A percentile compares a stretch with the other conserved stretches of the same genome.
phyloP scores from a whole-genome alignment of 805 yeast genomes.

The Ogataea thermomethanolica region DNA sequence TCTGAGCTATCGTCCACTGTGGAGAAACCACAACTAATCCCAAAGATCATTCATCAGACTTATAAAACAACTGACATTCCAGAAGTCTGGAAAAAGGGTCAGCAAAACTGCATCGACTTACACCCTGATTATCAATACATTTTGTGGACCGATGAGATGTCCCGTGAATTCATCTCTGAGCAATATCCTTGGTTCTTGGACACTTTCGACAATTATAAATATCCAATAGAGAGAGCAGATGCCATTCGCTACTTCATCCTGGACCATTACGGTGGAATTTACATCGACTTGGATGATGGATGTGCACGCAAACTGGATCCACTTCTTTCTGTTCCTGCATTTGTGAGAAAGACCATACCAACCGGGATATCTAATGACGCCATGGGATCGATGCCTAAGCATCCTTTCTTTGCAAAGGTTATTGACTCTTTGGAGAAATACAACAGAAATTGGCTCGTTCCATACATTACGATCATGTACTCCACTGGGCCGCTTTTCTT shows the following conservation, averaged over 20 bases:
- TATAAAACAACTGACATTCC: constrained; percentile 80
- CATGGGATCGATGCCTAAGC: constrained; percentile 84
- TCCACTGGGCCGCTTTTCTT: constrained; percentile 90
- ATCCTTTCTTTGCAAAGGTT: constrained; percentile 76
- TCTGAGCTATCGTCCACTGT: constrained; percentile 52
- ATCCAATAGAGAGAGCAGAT: constrained; percentile 86
- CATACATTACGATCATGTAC: constrained; percentile 88
- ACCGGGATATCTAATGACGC: constrained; percentile 92
- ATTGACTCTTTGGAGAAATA: constrained; percentile 60
- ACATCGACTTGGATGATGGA: constrained; percentile 88
- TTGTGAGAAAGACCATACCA: constrained; percentile 82
- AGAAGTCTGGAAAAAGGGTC: constrained; percentile 76
- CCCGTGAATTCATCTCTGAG: constrained; percentile 72
- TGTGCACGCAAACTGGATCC: constrained; percentile 80
- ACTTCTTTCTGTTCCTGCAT: constrained; percentile 74
- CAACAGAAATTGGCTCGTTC: constrained; percentile 76
- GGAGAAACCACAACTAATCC: constrained; percentile 59
- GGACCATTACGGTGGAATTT: constrained; percentile 82
- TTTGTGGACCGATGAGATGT: constrained; percentile 85
- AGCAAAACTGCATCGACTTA: constrained; percentile 66
- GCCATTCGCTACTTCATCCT: constrained; percentile 85
- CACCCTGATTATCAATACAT: constrained; percentile 89
- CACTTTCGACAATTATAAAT: constrained; percentile 73
- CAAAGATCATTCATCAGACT: constrained; percentile 91
- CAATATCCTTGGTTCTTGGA: constrained; percentile 83